Evolutionary conservation across 1,284 basidiomycete species (phyloP).

Genomic region (Ustilago sp.): DNA sequence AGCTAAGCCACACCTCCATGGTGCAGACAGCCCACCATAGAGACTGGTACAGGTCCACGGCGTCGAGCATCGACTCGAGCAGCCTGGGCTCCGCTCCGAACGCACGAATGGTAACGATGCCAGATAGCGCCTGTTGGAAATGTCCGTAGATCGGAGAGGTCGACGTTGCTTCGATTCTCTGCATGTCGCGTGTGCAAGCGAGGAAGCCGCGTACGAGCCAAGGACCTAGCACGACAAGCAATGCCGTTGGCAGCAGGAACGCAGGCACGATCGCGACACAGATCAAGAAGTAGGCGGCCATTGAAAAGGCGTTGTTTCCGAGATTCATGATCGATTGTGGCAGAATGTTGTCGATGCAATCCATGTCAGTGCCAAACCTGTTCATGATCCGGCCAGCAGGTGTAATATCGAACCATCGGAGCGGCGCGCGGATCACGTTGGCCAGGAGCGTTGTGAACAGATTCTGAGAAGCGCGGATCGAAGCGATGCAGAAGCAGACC

Average conservation of each 20-base stretch:
- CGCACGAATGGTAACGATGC: conserved; percentile 65
- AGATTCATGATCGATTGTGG: conserved; percentile 56
- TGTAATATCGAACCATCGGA: conserved; percentile 65
- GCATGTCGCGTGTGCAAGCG: conserved; percentile 60
- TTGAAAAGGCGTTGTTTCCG: conserved; percentile 43
- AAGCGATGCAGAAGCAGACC: conserved; percentile 46
- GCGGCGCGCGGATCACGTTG: conserved; percentile 57
- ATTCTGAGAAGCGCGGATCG: conserved; percentile 46
- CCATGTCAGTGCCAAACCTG: conserved; percentile 65
- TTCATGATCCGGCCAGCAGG: conserved; percentile 64
- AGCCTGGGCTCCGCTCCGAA: conserved; percentile 59
- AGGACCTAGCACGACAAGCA: conserved; percentile 49
- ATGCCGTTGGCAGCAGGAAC: conserved; percentile 48
- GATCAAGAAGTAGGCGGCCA: conserved; percentile 56
- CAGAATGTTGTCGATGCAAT: conserved; percentile 61
- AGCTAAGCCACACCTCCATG: conserved; percentile 63
- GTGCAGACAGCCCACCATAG: conserved; percentile 67
- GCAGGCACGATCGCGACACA: conserved; percentile 61
- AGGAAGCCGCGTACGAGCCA: conserved; percentile 61
- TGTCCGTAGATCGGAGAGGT: conserved; percentile 66
- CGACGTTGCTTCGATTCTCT: conserved; percentile 66
- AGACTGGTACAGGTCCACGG: conserved; percentile 47
- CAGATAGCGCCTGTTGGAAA: conserved; percentile 59
- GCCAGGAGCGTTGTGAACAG: conserved; percentile 59
- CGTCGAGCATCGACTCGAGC: conserved; percentile 54